Base-by-base conservation (phyloP, 106 monocot genomes). In the Apostasia shenzhenica region DNA sequence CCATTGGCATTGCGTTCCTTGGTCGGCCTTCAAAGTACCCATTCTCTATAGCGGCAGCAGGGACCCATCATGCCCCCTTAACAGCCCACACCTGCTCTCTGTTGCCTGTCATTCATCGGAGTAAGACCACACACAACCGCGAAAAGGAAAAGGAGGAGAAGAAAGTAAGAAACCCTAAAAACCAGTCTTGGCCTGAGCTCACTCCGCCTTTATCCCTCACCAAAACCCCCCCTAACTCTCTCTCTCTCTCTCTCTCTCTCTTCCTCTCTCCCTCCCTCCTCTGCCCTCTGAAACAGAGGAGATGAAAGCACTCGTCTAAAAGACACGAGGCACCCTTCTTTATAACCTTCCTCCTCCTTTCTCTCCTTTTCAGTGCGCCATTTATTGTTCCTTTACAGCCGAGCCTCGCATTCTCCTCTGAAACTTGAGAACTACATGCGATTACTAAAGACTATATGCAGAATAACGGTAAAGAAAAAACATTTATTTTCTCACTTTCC, bases 1-100 rank as follows among this genome's bases (percentile, higher is more conserved):
- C 14, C 65, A 65, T 26, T 48, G 14, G 53, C 26, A 63, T 11
- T 14, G 40, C 58, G n/a, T 45, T 48, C 66, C 14, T 65, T 52
- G 5, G 3, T 12, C 45, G 14, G 10, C 59, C 39, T 39, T 41
- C 48, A 54, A 74, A 66, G 73, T 59, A 49, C 39, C 39, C 73
- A 57, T 43, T 59, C 60, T 38, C 13, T 45, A 57, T 9, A 37
- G 14, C 42, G 40, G 45, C 57, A 52, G 5, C 14, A 62, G 62
- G 61, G 72, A 72, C 73, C 63, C 65, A 63, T 55, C 55, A 55
- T 65, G 73, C 54, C 9, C 49, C 48, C 51, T 71, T 40, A 9
- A 55, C 14, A 9, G 4, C 9, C 7, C 45, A 62, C 72, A 73
- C 9, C 66, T 66, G 8, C 49, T 54, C 50, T 51, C 52, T 54